Percentiles rank a stretch among this genome's conserved stretches.
Conservation (phyloP, 192 early-diverging fungal species). For the Phlyctochytrium arcticum region DNA sequence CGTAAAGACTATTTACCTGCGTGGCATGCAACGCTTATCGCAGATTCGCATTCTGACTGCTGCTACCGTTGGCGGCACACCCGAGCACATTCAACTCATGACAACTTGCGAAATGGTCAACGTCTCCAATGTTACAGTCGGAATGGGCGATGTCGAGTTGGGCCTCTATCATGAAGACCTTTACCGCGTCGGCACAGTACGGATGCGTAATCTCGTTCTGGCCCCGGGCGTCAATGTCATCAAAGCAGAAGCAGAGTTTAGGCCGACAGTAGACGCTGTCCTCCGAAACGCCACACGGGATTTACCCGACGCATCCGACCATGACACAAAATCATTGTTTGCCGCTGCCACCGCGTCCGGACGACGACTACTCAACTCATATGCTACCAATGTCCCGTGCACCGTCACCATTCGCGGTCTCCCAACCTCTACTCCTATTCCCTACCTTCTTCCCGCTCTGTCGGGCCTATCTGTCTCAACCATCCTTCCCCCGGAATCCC, state of each 20-base stretch:
- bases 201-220: conserved; percentile 12
- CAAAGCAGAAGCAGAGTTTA: conserved; percentile 1
- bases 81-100: neutral
- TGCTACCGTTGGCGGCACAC: conserved; percentile 1
- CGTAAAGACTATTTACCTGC: conserved; percentile 4
- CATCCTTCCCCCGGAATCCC: conserved; percentile 7
- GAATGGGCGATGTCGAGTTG: conserved; percentile 14
- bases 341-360: neutral
- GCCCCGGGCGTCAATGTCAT: conserved; percentile 9
- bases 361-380: conserved; percentile 8
- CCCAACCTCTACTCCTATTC: conserved; percentile 6
- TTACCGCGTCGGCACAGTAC: conserved; percentile 12
- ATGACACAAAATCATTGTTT: no score
- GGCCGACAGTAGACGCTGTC: neutral
- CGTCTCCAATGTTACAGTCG: conserved; percentile 8
- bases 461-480: conserved; percentile 3
- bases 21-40: conserved; percentile 5
- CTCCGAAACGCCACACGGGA: no score
- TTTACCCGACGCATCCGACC: no score
- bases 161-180: conserved; percentile 7
- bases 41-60: conserved; percentile 11
- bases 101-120: conserved; percentile 19
- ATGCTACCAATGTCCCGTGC: conserved; percentile 1
- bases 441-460: conserved; percentile 14
- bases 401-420: conserved; percentile 6